Evolutionary conservation across 2,329 filamentous ascomycete species (phyloP), one percentile per base, ranked within the genome.

Genomic region (Fusarium sp.): DNA sequence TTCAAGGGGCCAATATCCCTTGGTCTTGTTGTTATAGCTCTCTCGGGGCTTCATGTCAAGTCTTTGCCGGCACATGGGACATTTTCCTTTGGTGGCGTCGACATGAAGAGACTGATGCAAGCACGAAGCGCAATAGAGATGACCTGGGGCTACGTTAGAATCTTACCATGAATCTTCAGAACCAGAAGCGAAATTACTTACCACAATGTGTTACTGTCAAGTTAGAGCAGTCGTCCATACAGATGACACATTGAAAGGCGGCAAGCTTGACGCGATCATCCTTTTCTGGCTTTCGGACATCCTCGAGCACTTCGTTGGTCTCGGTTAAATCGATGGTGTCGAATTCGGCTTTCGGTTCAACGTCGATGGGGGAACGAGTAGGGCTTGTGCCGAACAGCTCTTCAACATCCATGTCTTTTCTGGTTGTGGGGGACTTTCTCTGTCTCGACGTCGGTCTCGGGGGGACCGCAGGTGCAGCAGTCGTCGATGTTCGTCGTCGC

Each of bases 181-280:
- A 7, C 18, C 41, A 36, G 27, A 49, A 17, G 42, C 47, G 20
- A 42, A 41, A 57, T 38, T 20, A 82, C 88, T 71, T 88, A 92
- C 90, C 90, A 79, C 90, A 92, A 79, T 91, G 88, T 5, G 90
- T 92, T 49, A 91, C 86, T 3, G 89, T 91, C 67, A 92, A 75
- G 33, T 84, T 82, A 4, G 85, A 86, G 31, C 84, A 86, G 68
- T 89, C 84, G 67, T 92, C 90, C 88, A 92, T 90, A 80, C 90
- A 92, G 64, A 92, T 92, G 46, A 90, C 88, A 69, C 90, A 92
- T 79, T 91, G 88, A 52, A 91, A 90, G 7, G 83, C 82, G 47
- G 84, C 83, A 20, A 92, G 79, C 77, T 87, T 89, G 75, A 84
- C 79, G 55, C 80, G 84, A 15, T 85, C 87, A 55, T 87, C 86